phyloP scores from a whole-genome alignment of 1,284 basidiomycete genomes.

The Tilletia caries region DNA sequence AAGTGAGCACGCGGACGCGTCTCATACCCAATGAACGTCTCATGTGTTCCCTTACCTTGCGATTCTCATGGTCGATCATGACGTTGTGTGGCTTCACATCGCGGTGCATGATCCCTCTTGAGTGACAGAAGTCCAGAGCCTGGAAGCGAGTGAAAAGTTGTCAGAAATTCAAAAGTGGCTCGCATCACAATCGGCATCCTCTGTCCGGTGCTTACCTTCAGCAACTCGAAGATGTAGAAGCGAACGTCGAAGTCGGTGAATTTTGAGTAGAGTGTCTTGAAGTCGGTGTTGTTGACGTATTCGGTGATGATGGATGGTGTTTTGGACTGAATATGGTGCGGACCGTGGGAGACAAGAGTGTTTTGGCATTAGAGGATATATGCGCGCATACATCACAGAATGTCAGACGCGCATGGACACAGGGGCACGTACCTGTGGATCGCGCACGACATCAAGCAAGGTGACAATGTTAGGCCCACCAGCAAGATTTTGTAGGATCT shows the following conservation, averaged over 20 bases:
- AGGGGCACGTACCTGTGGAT: constrained; percentile 59
- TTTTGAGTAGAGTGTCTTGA: constrained; percentile 92
- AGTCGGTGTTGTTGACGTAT: constrained; percentile 97
- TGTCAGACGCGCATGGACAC: not conserved
- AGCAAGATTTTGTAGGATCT: constrained; percentile 93
- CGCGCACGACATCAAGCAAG: constrained; percentile 90
- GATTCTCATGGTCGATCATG: constrained; percentile 97
- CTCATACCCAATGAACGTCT: no score
- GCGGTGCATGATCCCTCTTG: constrained; percentile 97
- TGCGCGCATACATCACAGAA: not conserved
- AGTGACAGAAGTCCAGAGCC: constrained; percentile 97
- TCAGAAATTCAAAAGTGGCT: constrained; percentile 14
- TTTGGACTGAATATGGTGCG: constrained; percentile 67
- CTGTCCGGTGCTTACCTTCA: constrained; percentile 66
- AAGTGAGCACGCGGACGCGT: no score
- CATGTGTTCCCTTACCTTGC: constrained; percentile 66
- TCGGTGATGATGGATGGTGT: constrained; percentile 97
- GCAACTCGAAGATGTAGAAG: constrained; percentile 92
- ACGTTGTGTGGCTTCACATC: constrained; percentile 99
- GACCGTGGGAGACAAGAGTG: not conserved
- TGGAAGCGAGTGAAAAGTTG: constrained; percentile 46
- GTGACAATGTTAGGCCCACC: constrained; percentile 85
- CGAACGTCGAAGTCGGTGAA: constrained; percentile 93
- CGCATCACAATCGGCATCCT: not conserved
- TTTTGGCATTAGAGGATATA: no score